Evolutionary conservation across 1,284 basidiomycete genomes (phyloP).

Genomic region (Cystobasidium sp.): DNA sequence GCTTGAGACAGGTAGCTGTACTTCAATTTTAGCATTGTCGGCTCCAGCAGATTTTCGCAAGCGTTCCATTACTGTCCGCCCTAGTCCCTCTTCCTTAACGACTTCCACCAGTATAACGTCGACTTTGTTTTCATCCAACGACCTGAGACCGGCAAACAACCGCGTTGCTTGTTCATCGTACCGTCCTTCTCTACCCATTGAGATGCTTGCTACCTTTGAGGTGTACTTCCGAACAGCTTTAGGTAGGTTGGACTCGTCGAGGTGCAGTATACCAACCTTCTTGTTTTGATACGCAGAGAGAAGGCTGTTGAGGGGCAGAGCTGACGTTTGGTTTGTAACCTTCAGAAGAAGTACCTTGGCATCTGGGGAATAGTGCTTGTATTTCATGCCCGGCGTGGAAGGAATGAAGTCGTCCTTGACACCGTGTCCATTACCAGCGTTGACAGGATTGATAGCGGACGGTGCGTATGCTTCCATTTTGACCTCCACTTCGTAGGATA

Average conservation of each 20-base stretch:
- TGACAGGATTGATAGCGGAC: neutral
- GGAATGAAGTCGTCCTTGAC: conserved; percentile 64
- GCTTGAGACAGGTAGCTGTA: neutral
- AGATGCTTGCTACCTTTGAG: conserved; percentile 53
- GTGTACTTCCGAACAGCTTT: conserved; percentile 12
- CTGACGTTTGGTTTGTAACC: neutral
- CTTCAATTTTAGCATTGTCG: neutral
- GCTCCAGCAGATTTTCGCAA: conserved; percentile 84
- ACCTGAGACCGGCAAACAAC: conserved; percentile 85
- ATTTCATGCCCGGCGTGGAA: conserved; percentile 99
- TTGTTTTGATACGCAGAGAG: neutral
- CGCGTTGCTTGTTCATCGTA: conserved; percentile 75
- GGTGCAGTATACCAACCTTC: conserved; percentile 35
- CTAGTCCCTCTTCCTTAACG: conserved; percentile 77
- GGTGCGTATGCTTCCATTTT: conserved; percentile 7
- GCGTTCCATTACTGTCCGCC: conserved; percentile 96
- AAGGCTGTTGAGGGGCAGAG: neutral
- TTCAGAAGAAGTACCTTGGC: conserved; percentile 75
- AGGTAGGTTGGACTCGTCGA: conserved; percentile 42
- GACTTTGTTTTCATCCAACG: conserved; percentile 68
- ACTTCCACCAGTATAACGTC: conserved; percentile 88
- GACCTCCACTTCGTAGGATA: conserved; percentile 31
- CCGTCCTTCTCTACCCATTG: conserved; percentile 68
- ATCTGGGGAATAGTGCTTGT: conserved; percentile 93
- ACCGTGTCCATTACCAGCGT: conserved; percentile 68